These are phyloP conservation scores for Solanum corneliomulleri DNA, from an alignment of 257 asterid genomes.

Conservation along the genomic window DNA sequence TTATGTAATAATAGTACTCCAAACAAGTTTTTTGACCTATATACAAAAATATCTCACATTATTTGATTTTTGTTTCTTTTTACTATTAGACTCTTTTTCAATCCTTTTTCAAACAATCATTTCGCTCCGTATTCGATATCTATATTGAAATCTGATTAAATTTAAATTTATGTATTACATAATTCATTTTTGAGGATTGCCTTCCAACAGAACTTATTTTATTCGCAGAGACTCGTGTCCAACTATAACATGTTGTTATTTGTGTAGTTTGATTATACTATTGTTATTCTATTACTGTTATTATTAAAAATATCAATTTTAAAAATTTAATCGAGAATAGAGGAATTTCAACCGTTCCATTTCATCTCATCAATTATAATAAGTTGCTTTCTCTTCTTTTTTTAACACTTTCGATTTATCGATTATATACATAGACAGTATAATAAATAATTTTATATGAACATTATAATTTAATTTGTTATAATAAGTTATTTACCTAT, in stretches of 20 bases:
- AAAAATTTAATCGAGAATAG: neutral
- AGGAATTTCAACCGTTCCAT: neutral
- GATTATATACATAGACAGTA: neutral
- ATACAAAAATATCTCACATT: neutral
- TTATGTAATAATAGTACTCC: neutral
- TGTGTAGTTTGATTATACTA: neutral
- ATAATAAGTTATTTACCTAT: neutral
- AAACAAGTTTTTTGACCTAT: neutral
- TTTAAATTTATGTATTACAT: neutral
- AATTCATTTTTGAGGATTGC: neutral
- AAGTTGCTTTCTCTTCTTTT: neutral
- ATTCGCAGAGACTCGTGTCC: neutral
- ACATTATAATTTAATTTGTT: neutral
- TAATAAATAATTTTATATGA: neutral
- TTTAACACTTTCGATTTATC: neutral
- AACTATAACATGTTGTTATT: neutral
- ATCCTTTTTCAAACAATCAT: neutral
- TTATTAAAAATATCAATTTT: neutral
- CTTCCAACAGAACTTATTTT: neutral
- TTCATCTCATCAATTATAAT: neutral
- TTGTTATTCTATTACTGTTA: neutral
- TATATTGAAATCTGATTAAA: neutral
- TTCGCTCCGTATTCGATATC: neutral
- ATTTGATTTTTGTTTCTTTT: neutral
- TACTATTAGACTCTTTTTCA: neutral